Percentiles rank a stretch among this genome's conserved stretches.
These are phyloP conservation scores for Nepenthes gracilis DNA, from an alignment of 148 eudicot species.

Conservation along the genomic window DNA sequence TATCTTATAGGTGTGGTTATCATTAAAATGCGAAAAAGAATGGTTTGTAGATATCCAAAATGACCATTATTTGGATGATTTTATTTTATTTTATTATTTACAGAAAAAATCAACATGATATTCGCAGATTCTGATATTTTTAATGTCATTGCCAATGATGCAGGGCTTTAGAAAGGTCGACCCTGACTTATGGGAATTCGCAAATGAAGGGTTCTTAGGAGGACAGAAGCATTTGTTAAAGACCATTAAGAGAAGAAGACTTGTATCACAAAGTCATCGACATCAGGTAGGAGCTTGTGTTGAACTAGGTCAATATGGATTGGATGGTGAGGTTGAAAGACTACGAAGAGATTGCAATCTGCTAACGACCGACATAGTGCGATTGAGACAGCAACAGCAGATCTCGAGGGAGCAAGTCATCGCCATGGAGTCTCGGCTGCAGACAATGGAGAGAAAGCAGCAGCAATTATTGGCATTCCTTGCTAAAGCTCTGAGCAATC, in stretches of 20 bases:
- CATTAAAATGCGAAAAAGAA: no score
- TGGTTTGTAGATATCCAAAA: no score
- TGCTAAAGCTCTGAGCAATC: slow-evolving; percentile 52
- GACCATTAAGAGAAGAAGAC: slow-evolving; percentile 69
- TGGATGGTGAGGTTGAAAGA: slow-evolving; percentile 62
- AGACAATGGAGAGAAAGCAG: slow-evolving; percentile 46
- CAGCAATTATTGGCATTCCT: slow-evolving; percentile 60
- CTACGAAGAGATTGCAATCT: slow-evolving; percentile 43
- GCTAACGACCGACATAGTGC: slow-evolving; percentile 48
- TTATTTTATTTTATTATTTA: no score
- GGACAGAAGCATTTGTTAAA: slow-evolving; percentile 79
- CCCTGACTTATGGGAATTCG: slow-evolving; percentile 89
- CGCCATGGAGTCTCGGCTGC: slow-evolving; percentile 45
- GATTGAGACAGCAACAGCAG: slow-evolving; percentile 62
- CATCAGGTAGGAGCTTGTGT: slow-evolving; percentile 45
- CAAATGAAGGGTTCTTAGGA: slow-evolving; percentile 74
- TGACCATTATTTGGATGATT: no score
- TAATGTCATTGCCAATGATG: slow-evolving; percentile 4
- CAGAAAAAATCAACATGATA: no score
- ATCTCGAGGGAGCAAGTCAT: slow-evolving; percentile 40
- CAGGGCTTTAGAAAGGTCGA: slow-evolving; percentile 90
- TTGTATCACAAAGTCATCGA: slow-evolving; percentile 29
- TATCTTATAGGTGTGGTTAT: no score
- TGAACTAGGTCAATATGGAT: slow-evolving; percentile 71
- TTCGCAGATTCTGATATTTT: background rate